phyloP scores from a whole-genome alignment of 129 eudicot species.

The Flaveria ramosissima region DNA sequence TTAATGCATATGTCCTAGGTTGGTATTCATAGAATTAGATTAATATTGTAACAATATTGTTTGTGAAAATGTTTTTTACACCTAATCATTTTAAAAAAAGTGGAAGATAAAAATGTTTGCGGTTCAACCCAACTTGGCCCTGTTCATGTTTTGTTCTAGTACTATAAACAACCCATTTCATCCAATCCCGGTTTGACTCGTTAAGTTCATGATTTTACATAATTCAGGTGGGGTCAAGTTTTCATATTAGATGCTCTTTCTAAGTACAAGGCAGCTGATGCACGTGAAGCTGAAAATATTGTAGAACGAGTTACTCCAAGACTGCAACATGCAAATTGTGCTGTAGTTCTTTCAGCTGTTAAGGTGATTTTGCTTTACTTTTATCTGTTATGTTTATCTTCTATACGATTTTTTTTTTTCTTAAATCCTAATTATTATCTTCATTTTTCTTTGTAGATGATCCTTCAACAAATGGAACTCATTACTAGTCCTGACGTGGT shows the following conservation, averaged over 20 bases:
- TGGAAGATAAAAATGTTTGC: background rate
- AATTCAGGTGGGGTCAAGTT: conserved; percentile 99
- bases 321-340: conserved; percentile 98
- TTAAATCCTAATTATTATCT: background rate
- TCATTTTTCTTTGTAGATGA: conserved; percentile 62
- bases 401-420: background rate
- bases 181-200: conserved; percentile 60
- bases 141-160: background rate
- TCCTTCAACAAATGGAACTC: conserved; percentile 96
- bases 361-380: conserved; percentile 52
- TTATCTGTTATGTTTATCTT: background rate
- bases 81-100: background rate
- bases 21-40: background rate
- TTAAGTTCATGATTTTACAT: conserved; percentile 24
- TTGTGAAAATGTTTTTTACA: background rate
- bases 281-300: conserved; percentile 97
- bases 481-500: conserved; percentile 96
- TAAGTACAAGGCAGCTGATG: conserved; percentile 94
- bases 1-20: background rate
- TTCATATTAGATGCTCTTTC: conserved; percentile 98
- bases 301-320: conserved; percentile 99
- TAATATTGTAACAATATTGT: background rate
- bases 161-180: background rate
- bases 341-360: conserved; percentile 99
- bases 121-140: background rate